Conservation (phyloP, 768 basidiomycete genomes). For the Mycena metata region DNA sequence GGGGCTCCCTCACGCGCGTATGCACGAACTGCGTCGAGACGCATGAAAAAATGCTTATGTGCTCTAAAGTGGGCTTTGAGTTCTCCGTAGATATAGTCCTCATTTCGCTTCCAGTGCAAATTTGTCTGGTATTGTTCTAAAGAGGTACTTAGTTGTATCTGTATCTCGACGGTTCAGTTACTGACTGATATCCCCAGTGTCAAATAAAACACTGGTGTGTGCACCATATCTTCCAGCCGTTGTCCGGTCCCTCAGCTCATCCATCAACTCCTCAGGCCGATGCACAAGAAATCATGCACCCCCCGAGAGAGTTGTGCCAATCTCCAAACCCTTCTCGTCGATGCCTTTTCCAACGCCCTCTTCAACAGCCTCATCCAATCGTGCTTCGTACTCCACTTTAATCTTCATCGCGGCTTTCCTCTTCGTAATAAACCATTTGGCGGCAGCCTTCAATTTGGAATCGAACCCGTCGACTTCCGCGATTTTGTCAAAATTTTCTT, state of each 20-base stretch:
- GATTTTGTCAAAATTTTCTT: conserved; percentile 6
- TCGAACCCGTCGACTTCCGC: neutral
- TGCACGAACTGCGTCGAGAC: too few species aligned
- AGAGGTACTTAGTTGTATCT: neutral
- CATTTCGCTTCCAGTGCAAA: conserved; percentile 13
- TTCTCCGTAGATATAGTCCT: too few species aligned
- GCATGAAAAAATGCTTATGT: too few species aligned
- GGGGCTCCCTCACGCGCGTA: too few species aligned
- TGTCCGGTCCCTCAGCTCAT: too few species aligned
- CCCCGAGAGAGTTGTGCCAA: too few species aligned
- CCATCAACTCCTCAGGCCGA: neutral
- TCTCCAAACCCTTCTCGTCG: too few species aligned
- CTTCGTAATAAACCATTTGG: neutral
- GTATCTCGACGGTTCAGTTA: neutral
- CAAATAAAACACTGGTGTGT: conserved; percentile 12
- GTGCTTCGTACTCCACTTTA: conserved; percentile 13
- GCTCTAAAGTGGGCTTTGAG: too few species aligned
- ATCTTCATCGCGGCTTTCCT: conserved; percentile 3
- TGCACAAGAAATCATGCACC: neutral
- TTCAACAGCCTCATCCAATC: conserved; percentile 6
- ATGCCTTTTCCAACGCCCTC: neutral
- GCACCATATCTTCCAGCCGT: too few species aligned
- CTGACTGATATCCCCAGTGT: conserved; percentile 2
- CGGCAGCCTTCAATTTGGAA: neutral
- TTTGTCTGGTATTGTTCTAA: conserved; percentile 17